phyloP scores from a whole-genome alignment of 2,329 filamentous ascomycete species.

The Grosmannia serpens region DNA sequence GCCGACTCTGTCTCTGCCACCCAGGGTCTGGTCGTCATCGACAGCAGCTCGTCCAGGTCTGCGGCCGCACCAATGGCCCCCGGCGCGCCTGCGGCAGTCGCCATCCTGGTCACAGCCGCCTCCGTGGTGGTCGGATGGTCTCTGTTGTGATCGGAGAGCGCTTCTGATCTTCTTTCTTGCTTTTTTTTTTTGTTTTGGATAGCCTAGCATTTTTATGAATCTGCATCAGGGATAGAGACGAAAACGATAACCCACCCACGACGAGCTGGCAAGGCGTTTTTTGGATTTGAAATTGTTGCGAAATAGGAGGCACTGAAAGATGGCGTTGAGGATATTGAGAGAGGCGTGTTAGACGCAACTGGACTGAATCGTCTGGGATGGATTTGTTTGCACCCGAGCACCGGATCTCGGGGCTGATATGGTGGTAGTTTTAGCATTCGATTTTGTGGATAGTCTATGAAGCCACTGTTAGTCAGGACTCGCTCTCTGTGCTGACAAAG shows the following conservation, averaged over 20 bases:
- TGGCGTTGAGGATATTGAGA: too few species aligned
- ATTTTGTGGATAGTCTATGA: too few species aligned
- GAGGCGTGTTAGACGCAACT: too few species aligned
- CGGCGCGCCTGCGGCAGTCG: not conserved
- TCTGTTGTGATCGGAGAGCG: too few species aligned
- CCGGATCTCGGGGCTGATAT: too few species aligned
- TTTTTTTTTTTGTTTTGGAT: not conserved
- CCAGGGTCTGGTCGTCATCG: slow-evolving; percentile 22
- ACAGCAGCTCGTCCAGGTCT: not conserved
- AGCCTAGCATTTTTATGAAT: not conserved
- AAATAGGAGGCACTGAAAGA: not conserved
- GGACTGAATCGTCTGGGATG: too few species aligned
- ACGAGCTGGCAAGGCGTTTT: not conserved
- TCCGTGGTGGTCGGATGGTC: not conserved
- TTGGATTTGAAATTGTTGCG: not conserved
- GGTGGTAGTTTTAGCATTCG: too few species aligned
- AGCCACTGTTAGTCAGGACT: too few species aligned
- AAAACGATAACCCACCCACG: not conserved
- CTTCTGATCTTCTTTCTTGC: not conserved
- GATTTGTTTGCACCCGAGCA: too few species aligned
- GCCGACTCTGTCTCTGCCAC: slow-evolving; percentile 37
- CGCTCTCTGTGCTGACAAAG: too few species aligned
- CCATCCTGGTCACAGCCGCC: not conserved
- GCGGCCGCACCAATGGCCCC: not conserved
- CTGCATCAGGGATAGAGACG: not conserved